A percentile compares a stretch with the other conserved stretches of the same genome.
These are phyloP conservation scores for Floccularia luteovirens DNA, from an alignment of 768 basidiomycete genomes.

Conservation along the genomic window DNA sequence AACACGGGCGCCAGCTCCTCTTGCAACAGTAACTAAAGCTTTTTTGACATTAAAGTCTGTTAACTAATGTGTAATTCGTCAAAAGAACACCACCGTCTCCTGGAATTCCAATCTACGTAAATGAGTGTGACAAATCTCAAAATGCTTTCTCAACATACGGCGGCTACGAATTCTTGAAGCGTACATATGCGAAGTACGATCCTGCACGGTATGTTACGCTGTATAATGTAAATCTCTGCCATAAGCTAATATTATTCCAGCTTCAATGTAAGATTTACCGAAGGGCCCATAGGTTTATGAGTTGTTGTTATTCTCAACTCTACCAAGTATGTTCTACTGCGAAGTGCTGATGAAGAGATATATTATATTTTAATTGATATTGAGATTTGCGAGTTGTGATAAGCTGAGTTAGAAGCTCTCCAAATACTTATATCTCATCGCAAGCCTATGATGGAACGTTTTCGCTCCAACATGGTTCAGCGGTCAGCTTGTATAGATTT, in stretches of 20 bases:
- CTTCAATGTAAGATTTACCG: conserved; percentile 24
- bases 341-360: background rate
- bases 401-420: no score
- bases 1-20: conserved; percentile 14
- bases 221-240: background rate
- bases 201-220: conserved; percentile 23
- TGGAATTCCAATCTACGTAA: conserved; percentile 30
- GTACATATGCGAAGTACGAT: conserved; percentile 35
- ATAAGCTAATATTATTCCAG: conserved; percentile 11
- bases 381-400: background rate
- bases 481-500: no score
- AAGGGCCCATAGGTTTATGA: conserved; percentile 20
- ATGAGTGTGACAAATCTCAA: conserved; percentile 30
- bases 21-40: conserved; percentile 21
- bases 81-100: conserved; percentile 26
- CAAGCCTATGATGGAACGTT: no score
- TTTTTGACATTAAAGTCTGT: background rate
- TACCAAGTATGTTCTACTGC: background rate
- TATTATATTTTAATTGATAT: background rate
- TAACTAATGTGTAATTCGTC: conserved; percentile 1
- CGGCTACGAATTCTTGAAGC: conserved; percentile 23
- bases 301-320: background rate
- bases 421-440: no score
- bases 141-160: conserved; percentile 32
- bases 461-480: no score